Base-by-base conservation (phyloP, 257 asterid species). In the Knoxia roxburghii region DNA sequence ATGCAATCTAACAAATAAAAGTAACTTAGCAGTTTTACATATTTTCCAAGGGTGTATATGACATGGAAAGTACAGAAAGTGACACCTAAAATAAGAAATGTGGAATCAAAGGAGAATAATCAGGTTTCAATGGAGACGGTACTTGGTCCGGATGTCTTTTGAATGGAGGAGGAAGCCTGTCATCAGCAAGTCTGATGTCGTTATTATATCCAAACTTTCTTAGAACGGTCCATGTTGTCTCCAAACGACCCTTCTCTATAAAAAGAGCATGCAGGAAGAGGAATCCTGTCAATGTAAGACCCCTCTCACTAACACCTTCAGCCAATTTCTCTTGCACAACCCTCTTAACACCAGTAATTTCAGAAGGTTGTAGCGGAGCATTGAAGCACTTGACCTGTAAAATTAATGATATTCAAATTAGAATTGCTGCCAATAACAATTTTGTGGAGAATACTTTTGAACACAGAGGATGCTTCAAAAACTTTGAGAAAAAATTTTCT, bases 141-240 rank as follows among this genome's bases (percentile, higher is more conserved):
- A 89, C 99, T 95, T 90, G 99, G 77, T 94, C 99, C 11, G 95
- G 91, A 69, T 83, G 80, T 75, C 76, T 89, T 81, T 85, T 94
- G 65, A 87, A 32, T 65, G 96, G 95, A 60, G 93, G 87, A 50
- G 94, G 96, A 71, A 94, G 84, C 78, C 77, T 90, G 81, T 90
- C 96, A 72, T 90, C 96, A 70, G 81, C 80, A 63, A 94, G 91
- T 80, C 91, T 88, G 76, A 94, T 84, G 66, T 94, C 99, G 75
- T 94, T 89, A 77, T 90, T 90, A 77, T 94, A 94, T 43, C 99
- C 99, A 69, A 90, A 94, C 78, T 94, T 90, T 80, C 99, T 81
- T 29, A 94, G 86, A 72, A 94, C 98, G 32, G 97, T 88, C 99
- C 99, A 94, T 23, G 98, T 90, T 63, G 97, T 94, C 85, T 90